These are phyloP conservation scores for Colletotrichum tofieldiae DNA, from an alignment of 2,329 filamentous ascomycete genomes.

Conservation along the genomic window DNA sequence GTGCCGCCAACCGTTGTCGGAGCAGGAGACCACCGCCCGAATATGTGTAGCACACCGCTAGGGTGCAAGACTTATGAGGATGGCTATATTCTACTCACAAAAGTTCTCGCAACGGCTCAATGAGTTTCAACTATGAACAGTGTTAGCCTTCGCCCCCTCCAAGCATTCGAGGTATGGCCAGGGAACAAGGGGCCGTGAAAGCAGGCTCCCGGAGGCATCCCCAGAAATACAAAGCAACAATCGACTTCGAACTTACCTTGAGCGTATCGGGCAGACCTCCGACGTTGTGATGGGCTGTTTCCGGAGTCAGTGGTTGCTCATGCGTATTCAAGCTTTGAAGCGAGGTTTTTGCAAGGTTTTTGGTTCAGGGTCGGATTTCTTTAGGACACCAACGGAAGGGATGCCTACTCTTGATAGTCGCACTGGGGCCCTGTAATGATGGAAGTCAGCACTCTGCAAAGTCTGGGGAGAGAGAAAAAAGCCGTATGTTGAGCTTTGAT, in stretches of 20 bases:
- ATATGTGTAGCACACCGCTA: not conserved
- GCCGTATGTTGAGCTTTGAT: not conserved
- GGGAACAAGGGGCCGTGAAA: no score
- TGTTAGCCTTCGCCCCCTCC: conserved; percentile 26
- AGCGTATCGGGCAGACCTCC: conserved; percentile 57
- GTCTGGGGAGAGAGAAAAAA: not conserved
- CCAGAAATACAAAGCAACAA: conserved; percentile 44
- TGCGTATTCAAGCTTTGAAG: not conserved
- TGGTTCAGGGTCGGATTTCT: not conserved
- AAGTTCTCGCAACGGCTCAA: conserved; percentile 45
- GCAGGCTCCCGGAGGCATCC: not conserved
- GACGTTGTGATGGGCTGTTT: conserved; percentile 60
- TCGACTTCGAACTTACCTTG: conserved; percentile 48
- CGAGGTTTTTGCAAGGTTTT: not conserved
- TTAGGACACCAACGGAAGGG: not conserved
- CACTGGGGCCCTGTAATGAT: conserved; percentile 40
- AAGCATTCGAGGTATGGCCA: not conserved
- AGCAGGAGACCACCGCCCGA: not conserved
- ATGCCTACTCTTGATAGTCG: conserved; percentile 63
- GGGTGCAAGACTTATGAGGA: no score
- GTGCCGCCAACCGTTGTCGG: not conserved
- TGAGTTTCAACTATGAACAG: conserved; percentile 38
- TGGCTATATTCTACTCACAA: conserved; percentile 49
- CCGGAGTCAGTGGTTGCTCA: conserved; percentile 33
- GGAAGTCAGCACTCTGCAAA: not conserved